Evolutionary conservation across 2,329 filamentous ascomycete species (phyloP), one percentile per base, ranked within the genome.

Genomic region (Diaporthe helianthi): DNA sequence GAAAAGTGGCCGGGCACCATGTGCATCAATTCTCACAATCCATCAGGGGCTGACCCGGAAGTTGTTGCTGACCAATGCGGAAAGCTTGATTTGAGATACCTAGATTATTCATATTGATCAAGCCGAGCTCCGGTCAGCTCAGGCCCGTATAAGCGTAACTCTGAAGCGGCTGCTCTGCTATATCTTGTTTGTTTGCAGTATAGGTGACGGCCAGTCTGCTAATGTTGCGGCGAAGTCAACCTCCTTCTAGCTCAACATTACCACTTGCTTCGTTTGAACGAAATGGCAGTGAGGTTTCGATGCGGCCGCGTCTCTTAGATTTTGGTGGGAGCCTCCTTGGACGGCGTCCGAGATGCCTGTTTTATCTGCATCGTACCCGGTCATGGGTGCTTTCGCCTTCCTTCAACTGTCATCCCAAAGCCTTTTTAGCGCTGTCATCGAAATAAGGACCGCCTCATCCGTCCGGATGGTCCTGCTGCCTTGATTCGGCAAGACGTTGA

Each of bases 401-500:
- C 22, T 68, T 70, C 69, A 77, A 15, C 72, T 73, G 24, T 75
- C 75, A 38, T 83, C 81, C 87, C 84, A 91, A 69, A 90, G 73
- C 70, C 82, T 84, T 76, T 89, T 86, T 76, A 96, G 76, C 2
- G 88, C 88, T 75, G 90, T 90, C 77, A 97, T 78, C 0, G 90
- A 92, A 76, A 96, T 87, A 81, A 92, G 92, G 22, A 97, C 80
- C 1, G 93, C 93, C 80, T 97, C 93, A 74, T 97, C 93, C 0
- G 93, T 96, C 71, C 92, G 83, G 71, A 97, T 95, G 1, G 90
- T 93, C 74, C 93, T 84, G 77, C 92, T 95, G 0, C 93, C 93
- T 78, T 97, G 93, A 1, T 89, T 88, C 4, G 93, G 92, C 72
- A 94, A 84, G 53, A 96, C 85, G 78, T 97, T 93, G 22, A 97